Percentiles rank a stretch among this genome's conserved stretches.
These are phyloP conservation scores for Cercospora canescens DNA, from an alignment of 2,329 filamentous ascomycete genomes.

Conservation along the genomic window DNA sequence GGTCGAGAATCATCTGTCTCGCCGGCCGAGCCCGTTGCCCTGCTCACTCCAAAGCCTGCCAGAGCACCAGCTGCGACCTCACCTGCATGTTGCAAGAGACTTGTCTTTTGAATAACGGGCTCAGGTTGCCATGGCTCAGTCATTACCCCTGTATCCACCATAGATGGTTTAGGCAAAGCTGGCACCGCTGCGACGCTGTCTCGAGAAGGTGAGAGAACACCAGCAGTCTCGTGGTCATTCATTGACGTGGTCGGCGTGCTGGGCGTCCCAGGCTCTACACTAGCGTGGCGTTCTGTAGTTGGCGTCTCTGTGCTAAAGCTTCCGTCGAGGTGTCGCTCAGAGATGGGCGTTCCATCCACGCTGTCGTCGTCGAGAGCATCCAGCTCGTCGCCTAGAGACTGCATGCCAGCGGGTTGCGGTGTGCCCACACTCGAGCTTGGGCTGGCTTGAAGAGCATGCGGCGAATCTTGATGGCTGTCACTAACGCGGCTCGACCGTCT, in stretches of 20 bases:
- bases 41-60: constrained; percentile 38
- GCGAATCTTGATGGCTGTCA: constrained; percentile 36
- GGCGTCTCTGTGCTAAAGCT: constrained; percentile 21
- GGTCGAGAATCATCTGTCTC: background rate
- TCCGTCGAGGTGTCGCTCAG: constrained; percentile 17
- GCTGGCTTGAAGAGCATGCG: constrained; percentile 24
- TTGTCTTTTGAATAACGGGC: constrained; percentile 15
- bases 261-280: constrained; percentile 42
- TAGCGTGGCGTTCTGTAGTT: constrained; percentile 25
- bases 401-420: constrained; percentile 52
- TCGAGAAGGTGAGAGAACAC: constrained; percentile 2
- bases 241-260: constrained; percentile 14
- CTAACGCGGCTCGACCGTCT: constrained; percentile 52
- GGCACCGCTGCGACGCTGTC: background rate
- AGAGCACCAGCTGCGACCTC: constrained; percentile 35
- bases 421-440: constrained; percentile 38
- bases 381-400: constrained; percentile 90
- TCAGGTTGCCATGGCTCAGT: constrained; percentile 58
- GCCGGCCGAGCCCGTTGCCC: constrained; percentile 11
- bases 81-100: constrained; percentile 26
- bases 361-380: constrained; percentile 70
- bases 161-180: constrained; percentile 34
- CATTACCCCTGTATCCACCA: constrained; percentile 64
- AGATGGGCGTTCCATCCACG: constrained; percentile 43
- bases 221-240: constrained; percentile 14